Percentiles rank a stretch among this genome's conserved stretches.
These are phyloP conservation scores for Zancudomyces culisetae DNA, from an alignment of 371 early-diverging fungal species.

Conservation along the genomic window DNA sequence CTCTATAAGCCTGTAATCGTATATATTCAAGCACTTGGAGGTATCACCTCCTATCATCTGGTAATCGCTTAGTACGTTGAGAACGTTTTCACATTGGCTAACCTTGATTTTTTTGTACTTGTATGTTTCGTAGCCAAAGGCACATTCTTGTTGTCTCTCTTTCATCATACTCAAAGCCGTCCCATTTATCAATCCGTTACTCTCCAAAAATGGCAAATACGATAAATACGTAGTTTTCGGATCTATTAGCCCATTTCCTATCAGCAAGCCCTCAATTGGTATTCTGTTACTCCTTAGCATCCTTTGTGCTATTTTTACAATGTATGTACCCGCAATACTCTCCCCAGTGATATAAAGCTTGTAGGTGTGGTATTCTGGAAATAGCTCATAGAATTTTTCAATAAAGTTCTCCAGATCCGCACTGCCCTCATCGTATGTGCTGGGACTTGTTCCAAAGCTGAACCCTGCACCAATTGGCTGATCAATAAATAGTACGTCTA, in stretches of 20 bases:
- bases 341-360: slow-evolving; percentile 30
- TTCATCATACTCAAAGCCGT: background rate
- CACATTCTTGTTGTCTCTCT: slow-evolving; percentile 4
- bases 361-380: slow-evolving; percentile 16
- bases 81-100: slow-evolving; percentile 13
- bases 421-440: slow-evolving; percentile 12
- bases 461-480: slow-evolving; percentile 33
- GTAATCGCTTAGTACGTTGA: slow-evolving; percentile 7
- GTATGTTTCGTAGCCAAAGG: slow-evolving; percentile 12
- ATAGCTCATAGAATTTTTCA: slow-evolving; percentile 21
- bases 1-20: slow-evolving; percentile 18
- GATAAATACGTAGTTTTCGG: slow-evolving; percentile 21
- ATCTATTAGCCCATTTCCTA: slow-evolving; percentile 29
- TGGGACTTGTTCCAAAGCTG: slow-evolving; percentile 8
- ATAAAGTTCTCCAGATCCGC: slow-evolving; percentile 19
- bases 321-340: slow-evolving; percentile 30
- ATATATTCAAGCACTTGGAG: slow-evolving; percentile 22
- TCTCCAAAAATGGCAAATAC: slow-evolving; percentile 13
- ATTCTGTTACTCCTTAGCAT: background rate
- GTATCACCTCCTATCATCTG: slow-evolving; percentile 8
- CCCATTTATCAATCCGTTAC: slow-evolving; percentile 4
- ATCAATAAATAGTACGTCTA: slow-evolving; percentile 30
- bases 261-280: slow-evolving; percentile 17
- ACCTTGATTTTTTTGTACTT: slow-evolving; percentile 16
- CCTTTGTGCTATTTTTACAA: slow-evolving; percentile 19